phyloP scores from a whole-genome alignment of 805 yeast genomes.

The Nakazawaea ambrosiae region DNA sequence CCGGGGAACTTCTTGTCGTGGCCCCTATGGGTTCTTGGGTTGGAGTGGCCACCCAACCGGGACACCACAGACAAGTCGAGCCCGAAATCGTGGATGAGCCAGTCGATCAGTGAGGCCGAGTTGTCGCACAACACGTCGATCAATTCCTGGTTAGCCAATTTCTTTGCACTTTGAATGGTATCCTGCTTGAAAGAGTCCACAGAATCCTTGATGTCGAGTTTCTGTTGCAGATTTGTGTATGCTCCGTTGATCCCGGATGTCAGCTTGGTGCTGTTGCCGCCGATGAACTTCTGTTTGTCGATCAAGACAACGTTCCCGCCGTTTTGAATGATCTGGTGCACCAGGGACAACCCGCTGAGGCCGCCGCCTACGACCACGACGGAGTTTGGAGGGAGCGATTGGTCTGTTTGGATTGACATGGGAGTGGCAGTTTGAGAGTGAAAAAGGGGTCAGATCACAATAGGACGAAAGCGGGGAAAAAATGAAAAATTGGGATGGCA shows the following conservation, averaged over 20 bases:
- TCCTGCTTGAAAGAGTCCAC: constrained; percentile 56
- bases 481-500: too few relatives aligned
- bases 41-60: constrained; percentile 80
- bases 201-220: constrained; percentile 43
- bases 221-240: constrained; percentile 51
- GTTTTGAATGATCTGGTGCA: constrained; percentile 35
- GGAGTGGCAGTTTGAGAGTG: too few relatives aligned
- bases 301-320: constrained; percentile 48
- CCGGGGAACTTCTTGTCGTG: constrained; percentile 59
- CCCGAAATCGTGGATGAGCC: constrained; percentile 61
- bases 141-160: constrained; percentile 49
- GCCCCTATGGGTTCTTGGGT: constrained; percentile 77
- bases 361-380: constrained; percentile 60
- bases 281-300: constrained; percentile 54
- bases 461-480: too few relatives aligned
- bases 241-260: constrained; percentile 74
- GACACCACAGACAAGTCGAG: constrained; percentile 62
- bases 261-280: constrained; percentile 63
- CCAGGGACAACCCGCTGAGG: constrained; percentile 56
- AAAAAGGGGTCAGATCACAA: too few relatives aligned
- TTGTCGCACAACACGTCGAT: constrained; percentile 54
- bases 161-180: constrained; percentile 60
- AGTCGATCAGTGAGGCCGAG: constrained; percentile 61
- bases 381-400: constrained; percentile 26
- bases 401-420: not conserved